phyloP scores from a whole-genome alignment of 345 rosid genomes.

The Brassica cretica region DNA sequence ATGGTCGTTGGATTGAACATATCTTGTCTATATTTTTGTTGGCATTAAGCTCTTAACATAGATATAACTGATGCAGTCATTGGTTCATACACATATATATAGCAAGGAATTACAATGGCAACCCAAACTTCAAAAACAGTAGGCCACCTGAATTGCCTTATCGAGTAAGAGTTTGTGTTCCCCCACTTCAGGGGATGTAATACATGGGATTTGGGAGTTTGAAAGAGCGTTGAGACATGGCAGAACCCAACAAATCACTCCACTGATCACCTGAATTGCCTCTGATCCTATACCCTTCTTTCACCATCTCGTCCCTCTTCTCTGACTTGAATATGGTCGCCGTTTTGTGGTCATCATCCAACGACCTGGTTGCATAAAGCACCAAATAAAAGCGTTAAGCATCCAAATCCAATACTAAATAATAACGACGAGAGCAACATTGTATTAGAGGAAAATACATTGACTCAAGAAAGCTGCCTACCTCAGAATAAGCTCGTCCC shows the following conservation, averaged over 20 bases:
- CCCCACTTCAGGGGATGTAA: slow-evolving; percentile 48
- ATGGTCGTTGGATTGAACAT: neutral
- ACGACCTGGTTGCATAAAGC: slow-evolving; percentile 44
- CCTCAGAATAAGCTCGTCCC: slow-evolving; percentile 95
- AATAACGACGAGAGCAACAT: neutral
- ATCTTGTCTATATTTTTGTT: neutral
- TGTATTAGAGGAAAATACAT: neutral
- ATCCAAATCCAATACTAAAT: neutral
- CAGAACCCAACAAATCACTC: slow-evolving; percentile 75
- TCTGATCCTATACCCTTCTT: slow-evolving; percentile 64
- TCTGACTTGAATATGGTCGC: slow-evolving; percentile 71
- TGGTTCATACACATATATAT: neutral
- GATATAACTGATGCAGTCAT: neutral
- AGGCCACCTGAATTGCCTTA: neutral
- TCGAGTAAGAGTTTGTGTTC: neutral
- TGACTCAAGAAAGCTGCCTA: slow-evolving; percentile 15
- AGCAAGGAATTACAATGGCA: slow-evolving; percentile 14
- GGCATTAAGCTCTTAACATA: neutral
- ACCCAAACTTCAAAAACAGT: slow-evolving; percentile 20
- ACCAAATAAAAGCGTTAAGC: neutral
- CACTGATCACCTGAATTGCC: slow-evolving; percentile 95
- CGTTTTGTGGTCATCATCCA: slow-evolving; percentile 54
- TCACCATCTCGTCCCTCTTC: slow-evolving; percentile 70
- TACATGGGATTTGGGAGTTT: slow-evolving; percentile 93
- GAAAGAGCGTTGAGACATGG: slow-evolving; percentile 67